Evolutionary conservation across 352 stramenopile species (phyloP), one percentile per base, ranked within the genome.

Genomic region (Bremia lactucae): DNA sequence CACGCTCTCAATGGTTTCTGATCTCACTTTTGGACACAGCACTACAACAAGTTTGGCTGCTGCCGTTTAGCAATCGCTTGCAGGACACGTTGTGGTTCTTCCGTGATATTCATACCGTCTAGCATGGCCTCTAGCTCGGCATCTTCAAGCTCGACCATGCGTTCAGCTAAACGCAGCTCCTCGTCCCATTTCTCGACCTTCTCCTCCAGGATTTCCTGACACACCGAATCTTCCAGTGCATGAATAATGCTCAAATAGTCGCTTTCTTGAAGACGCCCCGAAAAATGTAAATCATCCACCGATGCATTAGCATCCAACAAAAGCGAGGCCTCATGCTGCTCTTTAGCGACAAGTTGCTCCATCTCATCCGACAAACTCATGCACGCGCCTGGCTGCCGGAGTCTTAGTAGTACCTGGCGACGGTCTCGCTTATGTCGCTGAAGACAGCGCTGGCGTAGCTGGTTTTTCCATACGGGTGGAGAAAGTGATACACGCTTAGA

Each of bases 161-260:
- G 55, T 38, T 79, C 42, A 1, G 59, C 68, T 19, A 62, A 39
- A 24, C 65, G 52, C 19, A 79, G 60, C 15, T 75, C 56, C 3
- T 60, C 43, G 2, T 73, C 58, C 15, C 11, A 10, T n/a, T 33
- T n/a, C 3, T 62, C 60, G 9, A 69, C 43, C 36, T 69, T 47
- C 35, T 60, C 49, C 4, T 70, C 53, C 6, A 64, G 59, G 20
- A 36, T 36, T n/a, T 87, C 73, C 15, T 75, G 48, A 2, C 46
- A 55, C 26, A 90, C 56, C 33, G 68, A 74, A 24, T 84, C 71
- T 46, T 90, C 78, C 34, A 90, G 55, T 41, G 72, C 53, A 42
- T 83, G 72, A 13, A 87, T 51, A 18, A 90, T 78, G 6, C 87
- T 74, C 35, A 87, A 34, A 28, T 87, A 90, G 39, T 90, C 78